phyloP scores from a whole-genome alignment of 2,329 filamentous ascomycete species.

The Chaetomiaceae sp. region DNA sequence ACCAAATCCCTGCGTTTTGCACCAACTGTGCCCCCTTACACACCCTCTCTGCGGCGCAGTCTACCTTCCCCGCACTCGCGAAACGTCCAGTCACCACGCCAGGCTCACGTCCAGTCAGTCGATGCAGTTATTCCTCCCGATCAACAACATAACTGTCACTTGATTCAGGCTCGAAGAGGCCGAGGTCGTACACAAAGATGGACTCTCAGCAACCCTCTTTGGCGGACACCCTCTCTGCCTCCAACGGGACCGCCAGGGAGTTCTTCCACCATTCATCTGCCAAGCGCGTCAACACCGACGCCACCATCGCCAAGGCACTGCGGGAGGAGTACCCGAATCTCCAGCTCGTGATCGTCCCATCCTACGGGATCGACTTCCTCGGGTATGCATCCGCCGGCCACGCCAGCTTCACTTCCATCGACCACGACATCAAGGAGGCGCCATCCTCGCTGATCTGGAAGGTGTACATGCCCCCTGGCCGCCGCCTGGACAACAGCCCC shows the following conservation, averaged over 20 bases:
- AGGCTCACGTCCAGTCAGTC: too few relatives aligned
- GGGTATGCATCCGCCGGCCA: conserved; percentile 39
- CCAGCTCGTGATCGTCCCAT: conserved; percentile 37
- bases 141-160: too few relatives aligned
- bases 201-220: neutral
- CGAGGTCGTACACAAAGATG: too few relatives aligned
- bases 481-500: conserved; percentile 37
- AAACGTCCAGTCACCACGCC: too few relatives aligned
- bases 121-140: too few relatives aligned
- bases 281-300: conserved; percentile 40
- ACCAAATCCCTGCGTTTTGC: too few relatives aligned
- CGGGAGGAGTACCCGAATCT: conserved; percentile 41
- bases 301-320: conserved; percentile 38
- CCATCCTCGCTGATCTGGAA: conserved; percentile 38
- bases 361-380: conserved; percentile 36
- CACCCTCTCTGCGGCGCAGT: neutral
- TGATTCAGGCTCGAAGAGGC: too few relatives aligned
- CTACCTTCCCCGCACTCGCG: neutral
- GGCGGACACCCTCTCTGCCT: neutral
- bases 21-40: too few relatives aligned
- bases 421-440: conserved; percentile 23
- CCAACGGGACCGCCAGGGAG: conserved; percentile 23
- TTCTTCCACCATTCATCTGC: conserved; percentile 41
- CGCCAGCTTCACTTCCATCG: conserved; percentile 32
- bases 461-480: conserved; percentile 37